Evolutionary conservation across 768 basidiomycete species (phyloP).

Genomic region (Auriscalpium orientale): DNA sequence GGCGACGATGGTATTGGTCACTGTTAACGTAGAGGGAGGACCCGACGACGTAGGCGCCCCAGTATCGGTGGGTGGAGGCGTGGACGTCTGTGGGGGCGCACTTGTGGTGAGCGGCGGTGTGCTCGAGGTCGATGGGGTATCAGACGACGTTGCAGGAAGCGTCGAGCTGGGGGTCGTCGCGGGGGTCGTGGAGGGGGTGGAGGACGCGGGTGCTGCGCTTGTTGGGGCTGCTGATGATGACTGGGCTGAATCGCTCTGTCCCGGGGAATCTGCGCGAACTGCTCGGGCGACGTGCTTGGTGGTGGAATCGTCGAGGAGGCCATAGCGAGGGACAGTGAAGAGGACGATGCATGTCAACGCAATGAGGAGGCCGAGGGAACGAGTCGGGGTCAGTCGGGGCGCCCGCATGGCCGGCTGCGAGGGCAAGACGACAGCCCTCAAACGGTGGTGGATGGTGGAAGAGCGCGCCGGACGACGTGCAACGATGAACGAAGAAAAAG

Average conservation of each 20-base stretch:
- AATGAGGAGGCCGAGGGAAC: conserved; percentile 22
- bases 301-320: conserved; percentile 11
- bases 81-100: conserved; percentile 7
- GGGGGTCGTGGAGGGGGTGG: neutral
- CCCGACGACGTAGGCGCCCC: conserved; percentile 3
- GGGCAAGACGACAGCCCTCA: neutral
- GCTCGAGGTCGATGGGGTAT: conserved; percentile 2
- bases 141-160: neutral
- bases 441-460: neutral
- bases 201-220: neutral
- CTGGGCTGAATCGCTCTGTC: neutral
- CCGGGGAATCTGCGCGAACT: neutral
- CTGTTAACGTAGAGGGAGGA: conserved; percentile 22
- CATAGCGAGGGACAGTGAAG: conserved; percentile 18
- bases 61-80: neutral
- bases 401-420: conserved; percentile 14
- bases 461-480: neutral
- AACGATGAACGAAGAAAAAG: neutral
- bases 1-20: conserved; percentile 20
- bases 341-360: conserved; percentile 21
- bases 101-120: conserved; percentile 10
- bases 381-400: conserved; percentile 13
- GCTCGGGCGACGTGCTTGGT: conserved; percentile 14
- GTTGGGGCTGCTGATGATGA: neutral
- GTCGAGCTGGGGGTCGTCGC: neutral